Evolutionary conservation across 345 rosid genomes (phyloP).

Genomic region (Salix dunnii): DNA sequence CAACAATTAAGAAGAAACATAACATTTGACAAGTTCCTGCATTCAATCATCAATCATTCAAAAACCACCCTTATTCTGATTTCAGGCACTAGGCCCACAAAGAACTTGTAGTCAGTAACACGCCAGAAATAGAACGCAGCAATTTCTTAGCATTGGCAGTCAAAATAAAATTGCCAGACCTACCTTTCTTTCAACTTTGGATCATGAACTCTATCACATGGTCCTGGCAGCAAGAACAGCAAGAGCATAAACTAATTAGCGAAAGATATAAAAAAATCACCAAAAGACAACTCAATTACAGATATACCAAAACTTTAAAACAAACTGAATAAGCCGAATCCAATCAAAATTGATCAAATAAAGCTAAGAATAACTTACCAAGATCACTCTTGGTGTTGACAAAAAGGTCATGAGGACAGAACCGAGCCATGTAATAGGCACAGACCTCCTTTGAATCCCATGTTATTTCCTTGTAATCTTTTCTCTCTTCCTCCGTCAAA

Average conservation of each 20-base stretch:
- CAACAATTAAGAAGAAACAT: neutral
- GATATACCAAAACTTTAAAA: neutral
- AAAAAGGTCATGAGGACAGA: conserved; percentile 97
- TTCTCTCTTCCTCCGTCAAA: conserved; percentile 83
- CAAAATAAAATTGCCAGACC: conserved; percentile 3
- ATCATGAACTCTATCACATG: conserved; percentile 89
- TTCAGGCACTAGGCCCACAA: neutral
- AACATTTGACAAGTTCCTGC: neutral
- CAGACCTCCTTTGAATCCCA: conserved; percentile 99
- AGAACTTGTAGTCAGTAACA: neutral
- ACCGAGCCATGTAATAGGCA: conserved; percentile 87
- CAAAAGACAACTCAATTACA: neutral
- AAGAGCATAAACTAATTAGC: conserved; percentile 7
- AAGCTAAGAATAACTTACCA: conserved; percentile 43
- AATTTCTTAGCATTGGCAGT: neutral
- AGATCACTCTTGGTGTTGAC: conserved; percentile 97
- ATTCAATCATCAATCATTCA: neutral
- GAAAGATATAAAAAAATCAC: neutral
- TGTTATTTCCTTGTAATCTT: conserved; percentile 69
- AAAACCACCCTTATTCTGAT: neutral
- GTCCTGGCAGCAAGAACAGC: conserved; percentile 47
- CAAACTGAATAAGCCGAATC: neutral
- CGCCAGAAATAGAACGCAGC: neutral
- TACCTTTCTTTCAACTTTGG: conserved; percentile 92
- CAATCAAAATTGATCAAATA: neutral